These are phyloP conservation scores for Aspergillus carlsbadensis DNA, from an alignment of 495 filamentous ascomycete genomes.

Conservation along the genomic window DNA sequence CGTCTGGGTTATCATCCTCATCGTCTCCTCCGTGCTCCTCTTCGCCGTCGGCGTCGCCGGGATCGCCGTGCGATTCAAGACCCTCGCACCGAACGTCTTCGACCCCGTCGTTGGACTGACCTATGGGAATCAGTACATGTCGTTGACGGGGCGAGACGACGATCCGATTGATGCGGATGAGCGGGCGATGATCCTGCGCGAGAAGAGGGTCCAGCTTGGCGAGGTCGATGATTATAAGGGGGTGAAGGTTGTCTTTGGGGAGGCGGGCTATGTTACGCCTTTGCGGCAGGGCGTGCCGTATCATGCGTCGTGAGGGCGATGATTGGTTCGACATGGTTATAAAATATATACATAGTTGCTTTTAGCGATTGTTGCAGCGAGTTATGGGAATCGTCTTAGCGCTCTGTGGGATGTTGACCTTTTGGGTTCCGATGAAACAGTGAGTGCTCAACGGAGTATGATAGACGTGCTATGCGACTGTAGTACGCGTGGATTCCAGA, in stretches of 20 bases:
- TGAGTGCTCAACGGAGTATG: too few species aligned
- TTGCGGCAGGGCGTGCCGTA: constrained; percentile 9
- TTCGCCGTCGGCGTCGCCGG: constrained; percentile 6
- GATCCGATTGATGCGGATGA: constrained; percentile 12
- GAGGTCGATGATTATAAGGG: constrained; percentile 8
- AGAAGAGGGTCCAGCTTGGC: constrained; percentile 9
- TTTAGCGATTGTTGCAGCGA: background rate
- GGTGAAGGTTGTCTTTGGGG: constrained; percentile 11
- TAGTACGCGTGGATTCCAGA: too few species aligned
- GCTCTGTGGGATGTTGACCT: too few species aligned
- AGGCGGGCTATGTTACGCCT: constrained; percentile 7
- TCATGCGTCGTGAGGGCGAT: background rate
- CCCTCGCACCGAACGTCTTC: constrained; percentile 18
- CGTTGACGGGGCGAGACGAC: background rate
- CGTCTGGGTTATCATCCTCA: constrained; percentile 9
- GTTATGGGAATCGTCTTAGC: too few species aligned
- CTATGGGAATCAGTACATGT: constrained; percentile 13
- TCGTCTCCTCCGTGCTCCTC: constrained; percentile 3
- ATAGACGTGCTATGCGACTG: too few species aligned
- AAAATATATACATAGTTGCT: background rate
- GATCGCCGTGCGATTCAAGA: constrained; percentile 10
- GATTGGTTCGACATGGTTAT: background rate
- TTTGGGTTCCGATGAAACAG: too few species aligned
- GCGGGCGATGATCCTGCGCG: background rate
- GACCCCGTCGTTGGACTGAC: constrained; percentile 18